Evolutionary conservation across 2,329 filamentous ascomycete species (phyloP).

Genomic region (Pestalotiopsis sp.): DNA sequence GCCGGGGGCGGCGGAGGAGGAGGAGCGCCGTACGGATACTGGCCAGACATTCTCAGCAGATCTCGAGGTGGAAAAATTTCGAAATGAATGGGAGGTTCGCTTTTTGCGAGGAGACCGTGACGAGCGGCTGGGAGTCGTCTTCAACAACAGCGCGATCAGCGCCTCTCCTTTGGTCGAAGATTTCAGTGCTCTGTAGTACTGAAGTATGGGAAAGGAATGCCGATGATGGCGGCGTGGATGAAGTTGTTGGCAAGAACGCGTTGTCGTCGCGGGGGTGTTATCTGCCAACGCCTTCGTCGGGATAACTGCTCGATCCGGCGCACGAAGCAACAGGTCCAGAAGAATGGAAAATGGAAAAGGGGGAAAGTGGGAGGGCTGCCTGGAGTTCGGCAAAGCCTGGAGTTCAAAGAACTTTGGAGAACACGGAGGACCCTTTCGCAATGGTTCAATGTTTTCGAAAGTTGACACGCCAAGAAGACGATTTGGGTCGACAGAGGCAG

Average conservation of each 20-base stretch:
- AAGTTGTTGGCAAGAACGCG: background rate
- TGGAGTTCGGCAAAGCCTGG: background rate
- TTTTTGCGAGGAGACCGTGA: background rate
- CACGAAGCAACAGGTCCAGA: background rate
- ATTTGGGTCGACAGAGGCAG: background rate
- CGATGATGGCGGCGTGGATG: background rate
- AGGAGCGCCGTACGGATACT: constrained; percentile 32
- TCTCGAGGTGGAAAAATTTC: background rate
- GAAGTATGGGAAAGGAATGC: background rate
- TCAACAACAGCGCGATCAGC: too few relatives aligned
- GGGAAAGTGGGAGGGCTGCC: background rate
- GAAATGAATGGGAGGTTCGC: background rate
- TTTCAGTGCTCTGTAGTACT: too few relatives aligned
- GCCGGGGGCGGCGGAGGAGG: constrained; percentile 33
- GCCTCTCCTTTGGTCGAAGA: too few relatives aligned
- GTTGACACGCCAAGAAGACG: background rate
- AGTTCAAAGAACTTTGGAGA: background rate
- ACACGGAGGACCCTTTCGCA: background rate
- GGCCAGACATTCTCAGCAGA: constrained; percentile 24
- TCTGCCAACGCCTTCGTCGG: background rate
- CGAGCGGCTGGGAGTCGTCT: background rate
- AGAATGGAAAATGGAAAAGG: background rate
- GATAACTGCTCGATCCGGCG: background rate
- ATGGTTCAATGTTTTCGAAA: background rate
- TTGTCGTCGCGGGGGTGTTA: background rate